A percentile compares a stretch with the other conserved stretches of the same genome.
Evolutionary conservation across 2,329 filamentous ascomycete genomes (phyloP).

Genomic region (Emergomyces orientalis): DNA sequence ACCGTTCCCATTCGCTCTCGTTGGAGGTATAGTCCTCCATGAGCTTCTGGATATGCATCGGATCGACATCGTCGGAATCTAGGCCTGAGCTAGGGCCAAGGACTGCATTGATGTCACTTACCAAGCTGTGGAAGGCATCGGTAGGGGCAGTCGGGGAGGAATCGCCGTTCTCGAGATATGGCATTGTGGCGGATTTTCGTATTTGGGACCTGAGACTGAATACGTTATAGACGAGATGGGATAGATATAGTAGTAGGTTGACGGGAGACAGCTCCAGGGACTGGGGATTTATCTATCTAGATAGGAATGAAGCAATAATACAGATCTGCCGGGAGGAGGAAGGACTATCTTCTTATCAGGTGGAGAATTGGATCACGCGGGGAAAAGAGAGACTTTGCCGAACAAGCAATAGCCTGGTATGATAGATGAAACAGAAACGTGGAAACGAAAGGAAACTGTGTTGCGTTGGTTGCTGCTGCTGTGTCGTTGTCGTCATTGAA

Average conservation of each 20-base stretch:
- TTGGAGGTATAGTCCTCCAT: conserved; percentile 68
- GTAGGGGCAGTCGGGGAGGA: conserved; percentile 8
- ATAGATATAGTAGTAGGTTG: background rate
- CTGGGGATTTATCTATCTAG: background rate
- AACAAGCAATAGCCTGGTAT: background rate
- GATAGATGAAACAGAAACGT: no score
- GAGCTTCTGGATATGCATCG: conserved; percentile 57
- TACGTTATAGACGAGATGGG: no score
- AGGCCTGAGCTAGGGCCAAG: conserved; percentile 75
- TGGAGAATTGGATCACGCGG: background rate
- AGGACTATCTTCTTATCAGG: background rate
- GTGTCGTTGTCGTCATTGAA: no score
- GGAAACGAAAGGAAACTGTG: no score
- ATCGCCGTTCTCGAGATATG: conserved; percentile 23
- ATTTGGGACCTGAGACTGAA: background rate
- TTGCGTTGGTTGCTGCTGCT: background rate
- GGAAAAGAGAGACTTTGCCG: background rate
- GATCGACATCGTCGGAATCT: conserved; percentile 71
- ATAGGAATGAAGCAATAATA: background rate
- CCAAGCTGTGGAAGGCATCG: conserved; percentile 56
- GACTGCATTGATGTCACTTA: conserved; percentile 60
- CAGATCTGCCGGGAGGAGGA: background rate
- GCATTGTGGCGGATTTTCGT: conserved; percentile 21
- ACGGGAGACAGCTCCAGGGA: background rate
- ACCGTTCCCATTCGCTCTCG: conserved; percentile 61